Base-by-base conservation (phyloP, 805 yeast species). In the Lipomyces sp. region DNA sequence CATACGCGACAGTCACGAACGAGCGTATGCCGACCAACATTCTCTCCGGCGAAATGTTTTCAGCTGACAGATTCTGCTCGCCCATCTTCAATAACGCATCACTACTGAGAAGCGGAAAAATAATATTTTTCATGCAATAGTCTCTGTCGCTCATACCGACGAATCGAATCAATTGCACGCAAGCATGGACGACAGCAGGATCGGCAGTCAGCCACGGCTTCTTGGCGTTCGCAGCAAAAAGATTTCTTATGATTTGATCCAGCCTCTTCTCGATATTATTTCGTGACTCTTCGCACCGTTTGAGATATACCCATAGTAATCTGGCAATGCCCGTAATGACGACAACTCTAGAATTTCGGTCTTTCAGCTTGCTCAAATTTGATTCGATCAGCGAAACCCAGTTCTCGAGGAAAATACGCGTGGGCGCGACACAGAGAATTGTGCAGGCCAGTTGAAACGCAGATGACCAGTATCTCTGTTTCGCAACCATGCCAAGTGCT, bases 251-350 rank as follows among this genome's bases (percentile, higher is more conserved):
- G 31, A 93, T 69, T 2, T 69, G 63, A 51, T 84, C 95, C 43
- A 93, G 73, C 48, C 83, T 83, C 61, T 89, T 83, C 2, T 90
- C 81, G 0, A 95, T 89, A 51, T 86, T 83, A 64, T 91, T 93
- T 60, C 91, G 70, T 0, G 97, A 84, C 59, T 95, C 98, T 0
- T 95, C 79, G 58, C 89, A 81, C 55, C 98, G 74, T 67, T 83
- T 87, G 22, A 89, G 70, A 64, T 86, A 93, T 0, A 90, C 95
- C 98, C 98, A 93, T 0, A 86, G 68, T 29, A 95, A 71, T 51
- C 96, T 71, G 0, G 95, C 76, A 2, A 84, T 69, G 49, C 90
- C 82, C 0, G 80, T 79, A 14, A 86, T 75, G 38, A 81, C 76
- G 2, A 78, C 78, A 0, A 79, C 73, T 59, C 83, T 80, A 43